A percentile compares a stretch with the other conserved stretches of the same genome.
phyloP scores from a whole-genome alignment of 73 alveolate genomes.

The Uronychia binucleata region DNA sequence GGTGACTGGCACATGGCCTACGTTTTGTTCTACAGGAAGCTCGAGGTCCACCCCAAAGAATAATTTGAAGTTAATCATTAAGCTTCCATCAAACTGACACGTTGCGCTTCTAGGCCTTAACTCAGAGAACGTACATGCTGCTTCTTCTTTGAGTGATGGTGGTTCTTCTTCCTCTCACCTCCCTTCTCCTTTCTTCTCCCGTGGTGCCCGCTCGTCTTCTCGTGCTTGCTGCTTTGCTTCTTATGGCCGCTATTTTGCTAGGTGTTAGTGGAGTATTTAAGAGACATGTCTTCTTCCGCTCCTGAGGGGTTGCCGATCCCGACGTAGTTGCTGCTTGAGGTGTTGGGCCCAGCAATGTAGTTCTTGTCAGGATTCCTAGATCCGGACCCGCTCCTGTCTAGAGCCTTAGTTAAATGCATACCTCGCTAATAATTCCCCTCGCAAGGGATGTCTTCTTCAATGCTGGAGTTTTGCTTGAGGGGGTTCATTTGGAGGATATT shows the following conservation, averaged over 20 bases:
- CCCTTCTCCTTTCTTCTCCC: background rate
- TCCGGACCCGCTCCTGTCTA: background rate
- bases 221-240: background rate
- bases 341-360: background rate
- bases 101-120: background rate
- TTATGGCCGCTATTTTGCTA: background rate
- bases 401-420: background rate
- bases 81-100: background rate
- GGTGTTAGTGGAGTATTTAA: background rate
- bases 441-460: background rate
- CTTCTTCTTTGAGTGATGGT: background rate
- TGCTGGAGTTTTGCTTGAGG: background rate
- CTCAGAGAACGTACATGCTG: background rate
- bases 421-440: no score
- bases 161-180: background rate
- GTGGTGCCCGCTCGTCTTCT: background rate
- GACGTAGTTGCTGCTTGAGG: background rate
- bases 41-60: conserved; percentile 67
- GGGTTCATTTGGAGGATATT: background rate
- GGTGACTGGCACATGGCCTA: conserved; percentile 99
- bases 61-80: background rate
- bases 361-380: background rate
- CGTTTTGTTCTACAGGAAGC: conserved; percentile 90
- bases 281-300: background rate
- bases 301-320: background rate